Conservation (phyloP, 306 rosid species). For the Morella rubra region DNA sequence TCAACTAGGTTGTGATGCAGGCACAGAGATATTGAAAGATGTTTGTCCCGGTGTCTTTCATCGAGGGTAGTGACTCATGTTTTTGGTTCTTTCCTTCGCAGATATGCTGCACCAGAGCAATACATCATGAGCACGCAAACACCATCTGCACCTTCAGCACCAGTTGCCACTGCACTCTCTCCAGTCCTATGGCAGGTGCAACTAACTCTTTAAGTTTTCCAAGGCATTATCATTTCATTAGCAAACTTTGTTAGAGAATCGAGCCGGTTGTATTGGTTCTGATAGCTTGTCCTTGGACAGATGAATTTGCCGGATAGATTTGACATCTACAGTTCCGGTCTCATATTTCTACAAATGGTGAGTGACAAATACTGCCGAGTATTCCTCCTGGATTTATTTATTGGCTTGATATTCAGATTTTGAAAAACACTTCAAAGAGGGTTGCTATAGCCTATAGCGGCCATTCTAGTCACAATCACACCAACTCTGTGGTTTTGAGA, state of each 20-base stretch:
- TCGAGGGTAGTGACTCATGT: background rate
- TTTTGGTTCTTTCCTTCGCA: conserved; percentile 31
- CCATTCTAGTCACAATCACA: conserved; percentile 15
- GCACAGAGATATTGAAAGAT: background rate
- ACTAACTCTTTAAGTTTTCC: conserved; percentile 16
- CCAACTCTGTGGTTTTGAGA: conserved; percentile 11
- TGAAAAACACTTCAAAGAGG: conserved; percentile 7
- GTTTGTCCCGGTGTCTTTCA: background rate
- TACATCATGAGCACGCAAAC: conserved; percentile 99
- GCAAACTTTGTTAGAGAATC: conserved; percentile 17
- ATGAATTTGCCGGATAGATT: conserved; percentile 90
- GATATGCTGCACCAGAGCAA: conserved; percentile 97
- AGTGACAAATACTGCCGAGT: conserved; percentile 35
- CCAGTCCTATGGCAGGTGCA: conserved; percentile 97
- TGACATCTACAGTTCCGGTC: conserved; percentile 89
- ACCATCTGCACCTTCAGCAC: conserved; percentile 96
- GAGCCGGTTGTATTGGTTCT: conserved; percentile 27
- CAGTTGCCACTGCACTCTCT: conserved; percentile 93
- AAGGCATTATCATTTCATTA: conserved; percentile 15
- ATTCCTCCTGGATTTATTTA: conserved; percentile 15
- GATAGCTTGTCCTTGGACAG: conserved; percentile 52
- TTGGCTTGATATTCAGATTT: conserved; percentile 11
- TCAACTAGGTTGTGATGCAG: background rate
- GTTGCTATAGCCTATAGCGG: background rate
- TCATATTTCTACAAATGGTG: conserved; percentile 94